Percentiles rank a stretch among this genome's conserved stretches.
phyloP scores from a whole-genome alignment of 192 early-diverging fungal species.

The Ambispora gerdemannii region DNA sequence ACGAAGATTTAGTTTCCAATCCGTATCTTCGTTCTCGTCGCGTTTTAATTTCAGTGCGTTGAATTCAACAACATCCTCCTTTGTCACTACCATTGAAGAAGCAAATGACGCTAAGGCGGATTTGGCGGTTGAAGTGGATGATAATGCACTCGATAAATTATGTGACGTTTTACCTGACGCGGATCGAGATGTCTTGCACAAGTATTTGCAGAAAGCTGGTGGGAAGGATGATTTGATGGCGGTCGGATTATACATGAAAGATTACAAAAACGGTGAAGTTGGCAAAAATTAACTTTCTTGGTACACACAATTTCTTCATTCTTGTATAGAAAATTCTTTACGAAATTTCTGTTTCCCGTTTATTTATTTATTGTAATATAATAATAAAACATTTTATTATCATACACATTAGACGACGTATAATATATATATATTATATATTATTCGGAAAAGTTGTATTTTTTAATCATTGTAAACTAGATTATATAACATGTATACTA shows the following conservation, averaged over 20 bases:
- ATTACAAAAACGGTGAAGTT: constrained; percentile 13
- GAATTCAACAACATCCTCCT: neutral
- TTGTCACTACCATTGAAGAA: constrained; percentile 16
- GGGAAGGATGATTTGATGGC: constrained; percentile 31
- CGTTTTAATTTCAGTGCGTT: constrained; percentile 5
- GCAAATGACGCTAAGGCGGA: neutral
- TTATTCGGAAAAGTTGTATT: no score
- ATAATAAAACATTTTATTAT: no score
- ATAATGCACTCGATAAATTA: constrained; percentile 22
- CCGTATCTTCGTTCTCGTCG: constrained; percentile 26
- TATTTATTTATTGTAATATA: no score
- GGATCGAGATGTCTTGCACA: constrained; percentile 17
- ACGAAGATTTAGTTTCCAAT: constrained; percentile 31
- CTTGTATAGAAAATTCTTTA: no score
- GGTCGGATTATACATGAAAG: constrained; percentile 30
- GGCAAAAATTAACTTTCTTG: no score
- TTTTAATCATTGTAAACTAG: no score
- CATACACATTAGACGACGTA: no score
- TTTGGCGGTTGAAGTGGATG: constrained; percentile 1
- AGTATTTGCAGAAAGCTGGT: constrained; percentile 20
- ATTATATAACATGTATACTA: no score
- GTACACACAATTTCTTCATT: no score
- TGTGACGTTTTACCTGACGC: constrained; percentile 26
- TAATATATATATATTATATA: no score
- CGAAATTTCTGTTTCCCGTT: no score